A percentile compares a stretch with the other conserved stretches of the same genome.
phyloP scores from a whole-genome alignment of 495 filamentous ascomycete species.

The Parathielavia hyrcaniae region DNA sequence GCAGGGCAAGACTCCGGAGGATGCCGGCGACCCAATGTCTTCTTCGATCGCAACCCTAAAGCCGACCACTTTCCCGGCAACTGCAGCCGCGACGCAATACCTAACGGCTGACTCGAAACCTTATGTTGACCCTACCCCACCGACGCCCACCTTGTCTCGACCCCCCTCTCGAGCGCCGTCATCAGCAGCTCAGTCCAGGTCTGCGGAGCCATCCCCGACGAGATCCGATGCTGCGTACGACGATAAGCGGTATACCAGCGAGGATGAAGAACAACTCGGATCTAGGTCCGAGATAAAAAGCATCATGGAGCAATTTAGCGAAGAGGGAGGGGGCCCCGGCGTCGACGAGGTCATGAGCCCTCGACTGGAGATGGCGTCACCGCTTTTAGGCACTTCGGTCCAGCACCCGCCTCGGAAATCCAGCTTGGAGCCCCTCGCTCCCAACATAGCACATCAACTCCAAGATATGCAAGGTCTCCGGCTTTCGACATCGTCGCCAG shows the following conservation, averaged over 20 bases:
- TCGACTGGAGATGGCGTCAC: slow-evolving; percentile 63
- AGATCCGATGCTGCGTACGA: slow-evolving; percentile 52
- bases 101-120: slow-evolving; percentile 37
- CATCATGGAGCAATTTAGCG: slow-evolving; percentile 85
- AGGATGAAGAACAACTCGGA: slow-evolving; percentile 55
- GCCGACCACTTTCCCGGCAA: slow-evolving; percentile 33
- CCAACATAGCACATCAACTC: slow-evolving; percentile 39
- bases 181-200: slow-evolving; percentile 30
- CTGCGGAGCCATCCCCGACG: slow-evolving; percentile 49
- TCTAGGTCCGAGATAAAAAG: slow-evolving; percentile 86
- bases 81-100: slow-evolving; percentile 34
- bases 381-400: slow-evolving; percentile 54
- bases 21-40: slow-evolving; percentile 41
- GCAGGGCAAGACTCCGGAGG: slow-evolving; percentile 17
- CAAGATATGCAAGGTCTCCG: slow-evolving; percentile 44
- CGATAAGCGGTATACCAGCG: slow-evolving; percentile 45
- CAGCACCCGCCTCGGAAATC: slow-evolving; percentile 78
- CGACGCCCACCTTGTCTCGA: slow-evolving; percentile 49
- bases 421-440: slow-evolving; percentile 67
- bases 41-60: slow-evolving; percentile 50
- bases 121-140: slow-evolving; percentile 61
- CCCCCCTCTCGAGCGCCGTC: slow-evolving; percentile 48
- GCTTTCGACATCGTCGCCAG: slow-evolving; percentile 37
- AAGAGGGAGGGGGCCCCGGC: slow-evolving; percentile 57
- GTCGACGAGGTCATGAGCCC: slow-evolving; percentile 79